These are phyloP conservation scores for Mycena alexandri DNA, from an alignment of 768 basidiomycete genomes.

Conservation along the genomic window DNA sequence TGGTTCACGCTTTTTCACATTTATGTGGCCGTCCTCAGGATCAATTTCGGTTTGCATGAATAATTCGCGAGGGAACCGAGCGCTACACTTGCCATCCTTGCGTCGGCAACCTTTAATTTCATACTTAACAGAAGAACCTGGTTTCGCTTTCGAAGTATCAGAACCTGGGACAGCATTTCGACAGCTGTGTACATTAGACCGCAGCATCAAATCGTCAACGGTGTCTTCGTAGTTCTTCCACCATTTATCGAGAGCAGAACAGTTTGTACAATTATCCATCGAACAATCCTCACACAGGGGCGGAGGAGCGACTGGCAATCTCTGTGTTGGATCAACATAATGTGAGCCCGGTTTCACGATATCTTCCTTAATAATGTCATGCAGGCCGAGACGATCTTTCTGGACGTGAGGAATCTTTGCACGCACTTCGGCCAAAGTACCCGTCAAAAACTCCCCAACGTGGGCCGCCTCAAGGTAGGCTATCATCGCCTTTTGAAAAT, in stretches of 20 bases:
- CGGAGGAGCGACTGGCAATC: background rate
- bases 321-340: background rate
- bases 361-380: background rate
- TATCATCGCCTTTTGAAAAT: too few species aligned
- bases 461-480: too few species aligned
- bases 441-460: too few species aligned
- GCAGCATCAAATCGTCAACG: background rate
- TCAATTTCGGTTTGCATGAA: conserved; percentile 35
- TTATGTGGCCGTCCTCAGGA: conserved; percentile 38
- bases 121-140: too few species aligned
- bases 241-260: background rate
- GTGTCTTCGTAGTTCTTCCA: background rate
- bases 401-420: too few species aligned
- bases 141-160: too few species aligned
- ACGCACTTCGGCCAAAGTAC: too few species aligned
- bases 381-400: too few species aligned
- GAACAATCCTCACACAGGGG: background rate
- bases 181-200: background rate
- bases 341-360: background rate
- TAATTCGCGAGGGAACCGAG: conserved; percentile 1
- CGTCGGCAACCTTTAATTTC: too few species aligned
- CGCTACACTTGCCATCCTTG: too few species aligned
- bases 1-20: conserved; percentile 46
- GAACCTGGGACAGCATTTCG: background rate
- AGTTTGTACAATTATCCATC: background rate